Evolutionary conservation across 768 basidiomycete genomes (phyloP).

Genomic region (Lactifluus subvellereus): DNA sequence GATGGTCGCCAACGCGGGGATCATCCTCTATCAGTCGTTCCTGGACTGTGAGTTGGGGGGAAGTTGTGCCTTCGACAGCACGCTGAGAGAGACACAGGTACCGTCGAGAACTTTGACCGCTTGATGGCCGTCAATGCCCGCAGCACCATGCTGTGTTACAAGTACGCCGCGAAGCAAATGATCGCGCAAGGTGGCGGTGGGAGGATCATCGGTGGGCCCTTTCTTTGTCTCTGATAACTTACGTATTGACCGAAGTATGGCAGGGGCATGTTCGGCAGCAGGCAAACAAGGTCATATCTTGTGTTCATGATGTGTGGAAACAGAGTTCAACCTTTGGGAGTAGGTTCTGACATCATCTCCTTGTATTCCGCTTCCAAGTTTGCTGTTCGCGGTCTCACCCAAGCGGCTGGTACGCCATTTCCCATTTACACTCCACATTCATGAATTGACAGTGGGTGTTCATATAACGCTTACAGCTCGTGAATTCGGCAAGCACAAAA

Average conservation of each 20-base stretch:
- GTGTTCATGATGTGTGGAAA: background rate
- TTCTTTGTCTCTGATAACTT: background rate
- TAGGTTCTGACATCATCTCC: background rate
- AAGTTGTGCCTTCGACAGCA: background rate
- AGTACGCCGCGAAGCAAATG: conserved; percentile 27
- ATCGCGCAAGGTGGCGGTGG: conserved; percentile 22
- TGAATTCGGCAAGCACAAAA: conserved; percentile 21
- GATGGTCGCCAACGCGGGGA: conserved; percentile 24
- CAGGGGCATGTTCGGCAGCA: conserved; percentile 10
- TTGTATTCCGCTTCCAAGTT: conserved; percentile 25
- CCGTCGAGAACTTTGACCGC: conserved; percentile 9
- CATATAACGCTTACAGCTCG: conserved; percentile 10
- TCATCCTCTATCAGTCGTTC: background rate
- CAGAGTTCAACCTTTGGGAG: background rate
- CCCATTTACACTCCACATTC: too few species aligned
- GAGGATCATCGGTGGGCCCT: conserved; percentile 11
- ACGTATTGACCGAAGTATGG: background rate
- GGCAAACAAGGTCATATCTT: conserved; percentile 16
- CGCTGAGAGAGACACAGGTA: background rate
- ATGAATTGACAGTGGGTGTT: background rate
- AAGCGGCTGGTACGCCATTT: conserved; percentile 17
- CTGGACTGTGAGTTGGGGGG: background rate
- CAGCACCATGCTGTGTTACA: conserved; percentile 26
- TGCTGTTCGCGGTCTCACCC: conserved; percentile 27
- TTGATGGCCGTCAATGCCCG: conserved; percentile 11